Percentiles rank a stretch among this genome's conserved stretches.
Evolutionary conservation across 306 rosid species (phyloP).

Genomic region (Prunus armeniaca): DNA sequence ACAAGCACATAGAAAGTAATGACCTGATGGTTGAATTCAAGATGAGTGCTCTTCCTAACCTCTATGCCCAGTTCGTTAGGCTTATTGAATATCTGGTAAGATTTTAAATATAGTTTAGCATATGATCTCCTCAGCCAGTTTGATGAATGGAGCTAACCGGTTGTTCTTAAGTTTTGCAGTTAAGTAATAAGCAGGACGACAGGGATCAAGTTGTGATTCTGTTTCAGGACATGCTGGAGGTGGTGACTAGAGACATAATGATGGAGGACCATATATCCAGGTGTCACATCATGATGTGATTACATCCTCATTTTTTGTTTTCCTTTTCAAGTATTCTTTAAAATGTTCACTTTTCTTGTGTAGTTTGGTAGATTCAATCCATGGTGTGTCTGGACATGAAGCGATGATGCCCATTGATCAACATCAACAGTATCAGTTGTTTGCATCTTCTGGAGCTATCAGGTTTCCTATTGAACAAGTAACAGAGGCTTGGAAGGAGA

Average conservation of each 20-base stretch:
- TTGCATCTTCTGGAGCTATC: constrained; percentile 94
- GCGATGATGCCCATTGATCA: constrained; percentile 68
- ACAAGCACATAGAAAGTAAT: constrained; percentile 42
- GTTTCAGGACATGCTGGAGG: constrained; percentile 98
- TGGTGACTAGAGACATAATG: constrained; percentile 88
- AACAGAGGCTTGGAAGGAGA: constrained; percentile 89
- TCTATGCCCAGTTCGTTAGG: constrained; percentile 63
- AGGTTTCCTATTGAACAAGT: constrained; percentile 69
- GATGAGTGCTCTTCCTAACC: constrained; percentile 91
- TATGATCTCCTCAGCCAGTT: background rate
- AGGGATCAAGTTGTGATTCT: constrained; percentile 82
- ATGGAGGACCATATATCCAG: constrained; percentile 76
- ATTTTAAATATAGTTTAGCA: background rate
- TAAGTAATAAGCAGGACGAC: constrained; percentile 62
- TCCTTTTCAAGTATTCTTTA: constrained; percentile 4
- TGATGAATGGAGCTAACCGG: constrained; percentile 24
- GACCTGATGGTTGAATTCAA: constrained; percentile 49
- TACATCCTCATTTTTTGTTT: background rate
- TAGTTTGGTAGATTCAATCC: constrained; percentile 74
- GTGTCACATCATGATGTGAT: constrained; percentile 37
- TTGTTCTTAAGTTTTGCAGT: constrained; percentile 43
- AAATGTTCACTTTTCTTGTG: constrained; percentile 22
- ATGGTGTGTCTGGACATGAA: constrained; percentile 65
- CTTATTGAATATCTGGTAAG: constrained; percentile 75
- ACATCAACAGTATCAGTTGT: constrained; percentile 71